Evolutionary conservation across 371 early-diverging fungal genomes (phyloP), one percentile per base, ranked within the genome.

Genomic region (Mycotypha africana): DNA sequence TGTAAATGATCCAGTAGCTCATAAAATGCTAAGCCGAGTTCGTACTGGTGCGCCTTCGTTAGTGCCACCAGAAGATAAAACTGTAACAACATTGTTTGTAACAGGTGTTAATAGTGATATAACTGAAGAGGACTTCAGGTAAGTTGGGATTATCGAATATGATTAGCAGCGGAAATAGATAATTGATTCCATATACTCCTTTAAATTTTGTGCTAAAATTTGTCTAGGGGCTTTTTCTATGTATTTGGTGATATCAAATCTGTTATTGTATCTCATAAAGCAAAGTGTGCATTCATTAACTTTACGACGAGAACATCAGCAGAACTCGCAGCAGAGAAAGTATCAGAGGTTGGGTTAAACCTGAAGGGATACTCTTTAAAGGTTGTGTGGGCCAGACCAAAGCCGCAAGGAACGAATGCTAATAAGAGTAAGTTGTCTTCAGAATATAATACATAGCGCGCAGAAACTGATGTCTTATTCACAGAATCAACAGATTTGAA

Each of bases 1-100:
- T 20, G 74, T 69, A 38, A 92, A 95, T 58, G 95, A 97, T 62
- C 94, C 95, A 14, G 95, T 97, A 7, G 97, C 96, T 6, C 73
- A 74, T 38, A 86, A 88, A 55, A 89, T 95, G 60, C 47, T 96
- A 40, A 65, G 74, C 32, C 64, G 82, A 20, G 58, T 73, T 10
- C 73, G 66, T 42, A 60, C 56, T 43, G 57, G 58, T 31, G 56
- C 60, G 14, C 2, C 21, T 21, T 37, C 21, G 30, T 52, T 84
- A 35, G 42, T 51, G 1, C 76, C 85, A 31, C 88, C 89, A 2
- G 78, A 73, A 15, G 90, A 89, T 49, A 78, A 79, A 56, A 63
- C 77, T 11, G 75, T 89, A 47, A 83, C 81, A 78, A 51, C 91
- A 7, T 51, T 94, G 41, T 94, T 90, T 56, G 62, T 92, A 30